Conservation (phyloP, 176 grass and related monocot species). For the Elaeis guineensis region DNA sequence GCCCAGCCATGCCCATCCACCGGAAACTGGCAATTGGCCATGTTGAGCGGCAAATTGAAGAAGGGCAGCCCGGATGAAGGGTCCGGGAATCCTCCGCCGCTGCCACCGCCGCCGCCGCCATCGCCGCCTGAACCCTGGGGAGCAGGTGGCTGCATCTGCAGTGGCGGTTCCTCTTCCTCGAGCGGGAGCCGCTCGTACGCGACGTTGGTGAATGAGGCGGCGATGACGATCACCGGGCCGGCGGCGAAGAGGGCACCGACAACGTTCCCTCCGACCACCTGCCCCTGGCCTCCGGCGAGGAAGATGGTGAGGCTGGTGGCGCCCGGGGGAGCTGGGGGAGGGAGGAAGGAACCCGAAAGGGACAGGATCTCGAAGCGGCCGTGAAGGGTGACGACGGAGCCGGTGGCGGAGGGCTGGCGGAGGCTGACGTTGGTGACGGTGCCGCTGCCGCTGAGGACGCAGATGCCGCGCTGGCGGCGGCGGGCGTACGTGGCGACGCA, state of each 20-base stretch:
- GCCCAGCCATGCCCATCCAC: constrained; percentile 54
- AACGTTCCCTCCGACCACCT: constrained; percentile 93
- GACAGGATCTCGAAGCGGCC: constrained; percentile 97
- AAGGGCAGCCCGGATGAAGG: constrained; percentile 67
- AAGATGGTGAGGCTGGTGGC: constrained; percentile 97
- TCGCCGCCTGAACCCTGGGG: constrained; percentile 22
- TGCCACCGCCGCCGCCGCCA: constrained; percentile 3
- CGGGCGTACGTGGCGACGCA: constrained; percentile 76
- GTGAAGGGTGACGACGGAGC: constrained; percentile 69
- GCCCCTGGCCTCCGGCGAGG: constrained; percentile 82
- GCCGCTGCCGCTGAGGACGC: constrained; percentile 92
- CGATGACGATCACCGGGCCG: constrained; percentile 89
- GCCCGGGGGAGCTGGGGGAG: constrained; percentile 72
- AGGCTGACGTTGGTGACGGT: constrained; percentile 92
- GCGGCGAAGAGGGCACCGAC: constrained; percentile 78
- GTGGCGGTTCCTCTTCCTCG: constrained; percentile 70
- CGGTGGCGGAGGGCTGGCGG: constrained; percentile 73
- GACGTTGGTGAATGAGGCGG: constrained; percentile 94
- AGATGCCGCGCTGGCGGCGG: constrained; percentile 81
- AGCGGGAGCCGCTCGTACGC: constrained; percentile 94
- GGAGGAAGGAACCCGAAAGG: constrained; percentile 93
- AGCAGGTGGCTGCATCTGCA: constrained; percentile 53
- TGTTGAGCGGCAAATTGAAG: constrained; percentile 87
- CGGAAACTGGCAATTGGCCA: constrained; percentile 49
- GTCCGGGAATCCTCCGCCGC: constrained; percentile 51